Evolutionary conservation across 2,329 filamentous ascomycete genomes (phyloP).

Genomic region (Fusarium neocosmosporiellum): DNA sequence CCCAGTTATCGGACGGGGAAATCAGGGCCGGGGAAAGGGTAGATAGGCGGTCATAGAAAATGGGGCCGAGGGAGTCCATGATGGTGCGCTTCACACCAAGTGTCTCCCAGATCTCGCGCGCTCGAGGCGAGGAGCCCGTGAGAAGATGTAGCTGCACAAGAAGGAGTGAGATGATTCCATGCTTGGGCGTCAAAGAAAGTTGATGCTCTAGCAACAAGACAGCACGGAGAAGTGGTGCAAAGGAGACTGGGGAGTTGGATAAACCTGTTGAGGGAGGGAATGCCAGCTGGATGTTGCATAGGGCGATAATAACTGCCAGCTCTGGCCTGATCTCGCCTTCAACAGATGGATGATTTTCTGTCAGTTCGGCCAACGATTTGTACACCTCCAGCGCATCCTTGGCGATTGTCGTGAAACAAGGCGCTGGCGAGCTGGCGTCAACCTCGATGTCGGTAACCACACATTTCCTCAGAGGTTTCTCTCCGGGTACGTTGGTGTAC

Average conservation of each 20-base stretch:
- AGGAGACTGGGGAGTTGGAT: conserved; percentile 32
- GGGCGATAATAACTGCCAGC: conserved; percentile 49
- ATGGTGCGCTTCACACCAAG: conserved; percentile 68
- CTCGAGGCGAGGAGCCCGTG: conserved; percentile 61
- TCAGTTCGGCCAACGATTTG: conserved; percentile 20
- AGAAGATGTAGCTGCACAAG: conserved; percentile 64
- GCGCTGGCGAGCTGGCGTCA: conserved; percentile 27
- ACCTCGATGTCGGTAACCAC: conserved; percentile 37
- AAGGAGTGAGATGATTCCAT: conserved; percentile 60
- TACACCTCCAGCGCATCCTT: conserved; percentile 35
- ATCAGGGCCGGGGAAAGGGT: conserved; percentile 59
- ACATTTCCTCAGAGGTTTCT: conserved; percentile 39
- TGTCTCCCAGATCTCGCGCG: conserved; percentile 60
- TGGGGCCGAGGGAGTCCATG: conserved; percentile 65
- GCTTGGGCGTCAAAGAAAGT: conserved; percentile 56
- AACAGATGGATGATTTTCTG: conserved; percentile 24
- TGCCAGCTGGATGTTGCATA: conserved; percentile 49
- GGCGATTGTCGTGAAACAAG: conserved; percentile 41
- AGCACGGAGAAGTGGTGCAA: conserved; percentile 58
- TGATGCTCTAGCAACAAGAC: conserved; percentile 62
- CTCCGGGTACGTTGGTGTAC: conserved; percentile 32
- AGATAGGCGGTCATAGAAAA: conserved; percentile 67
- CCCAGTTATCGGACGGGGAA: conserved; percentile 46
- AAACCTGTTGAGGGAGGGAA: conserved; percentile 38
- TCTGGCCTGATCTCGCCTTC: conserved; percentile 47